phyloP scores from a whole-genome alignment of 352 stramenopile genomes.

The Pilasporangium apinafurcum region DNA sequence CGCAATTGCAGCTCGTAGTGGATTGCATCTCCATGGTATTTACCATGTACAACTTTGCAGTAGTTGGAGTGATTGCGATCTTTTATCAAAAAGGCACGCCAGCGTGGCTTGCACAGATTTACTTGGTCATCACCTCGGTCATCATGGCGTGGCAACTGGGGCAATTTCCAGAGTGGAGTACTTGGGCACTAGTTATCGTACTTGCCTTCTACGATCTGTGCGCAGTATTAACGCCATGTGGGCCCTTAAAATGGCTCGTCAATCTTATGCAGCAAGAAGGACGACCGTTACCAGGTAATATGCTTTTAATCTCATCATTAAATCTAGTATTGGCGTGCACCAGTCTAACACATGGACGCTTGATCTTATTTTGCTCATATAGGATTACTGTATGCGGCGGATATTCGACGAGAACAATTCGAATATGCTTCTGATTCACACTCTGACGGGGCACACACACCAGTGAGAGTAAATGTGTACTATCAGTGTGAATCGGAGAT shows the following conservation, averaged over 20 bases:
- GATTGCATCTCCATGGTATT: conserved; percentile 65
- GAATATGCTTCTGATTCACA: no score
- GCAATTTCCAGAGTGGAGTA: conserved; percentile 94
- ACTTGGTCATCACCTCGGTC: conserved; percentile 94
- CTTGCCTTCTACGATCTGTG: conserved; percentile 99
- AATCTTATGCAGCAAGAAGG: conserved; percentile 92
- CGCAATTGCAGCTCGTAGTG: conserved; percentile 50
- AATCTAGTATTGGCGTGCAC: background rate
- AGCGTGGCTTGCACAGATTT: conserved; percentile 89
- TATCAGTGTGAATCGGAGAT: conserved; percentile 66
- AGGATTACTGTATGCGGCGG: conserved; percentile 73
- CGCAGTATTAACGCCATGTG: conserved; percentile 98
- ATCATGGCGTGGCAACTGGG: conserved; percentile 98
- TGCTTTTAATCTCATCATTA: background rate
- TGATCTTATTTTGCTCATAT: background rate
- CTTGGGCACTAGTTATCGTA: conserved; percentile 90
- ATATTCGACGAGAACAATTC: conserved; percentile 42
- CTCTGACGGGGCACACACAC: conserved; percentile 5
- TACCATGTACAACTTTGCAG: conserved; percentile 89
- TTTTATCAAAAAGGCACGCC: conserved; percentile 87
- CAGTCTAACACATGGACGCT: no score
- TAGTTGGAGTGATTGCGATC: conserved; percentile 85
- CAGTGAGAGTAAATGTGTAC: conserved; percentile 39
- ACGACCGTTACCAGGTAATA: conserved; percentile 82
- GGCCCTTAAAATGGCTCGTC: conserved; percentile 94